Evolutionary conservation across 371 early-diverging fungal species (phyloP).

Genomic region (Synchytrium microbalum): DNA sequence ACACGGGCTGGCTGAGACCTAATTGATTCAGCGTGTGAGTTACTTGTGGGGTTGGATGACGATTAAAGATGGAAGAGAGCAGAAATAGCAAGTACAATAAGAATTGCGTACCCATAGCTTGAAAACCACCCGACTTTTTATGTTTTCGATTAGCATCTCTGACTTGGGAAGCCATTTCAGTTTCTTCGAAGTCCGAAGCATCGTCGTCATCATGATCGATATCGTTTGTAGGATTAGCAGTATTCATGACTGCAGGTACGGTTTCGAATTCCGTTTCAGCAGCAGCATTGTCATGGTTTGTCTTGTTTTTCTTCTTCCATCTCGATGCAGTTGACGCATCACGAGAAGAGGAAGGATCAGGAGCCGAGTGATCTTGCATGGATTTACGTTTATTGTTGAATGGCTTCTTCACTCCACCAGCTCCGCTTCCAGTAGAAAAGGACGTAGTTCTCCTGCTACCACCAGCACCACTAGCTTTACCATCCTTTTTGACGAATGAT

Average conservation of each 20-base stretch:
- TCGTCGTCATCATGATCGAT: conserved; percentile 12
- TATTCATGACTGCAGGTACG: conserved; percentile 15
- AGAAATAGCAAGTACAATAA: neutral
- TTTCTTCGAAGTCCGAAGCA: conserved; percentile 10
- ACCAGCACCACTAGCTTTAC: no score
- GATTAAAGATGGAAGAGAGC: neutral
- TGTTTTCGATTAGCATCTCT: conserved; percentile 69
- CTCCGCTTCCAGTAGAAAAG: no score
- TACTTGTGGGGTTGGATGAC: neutral
- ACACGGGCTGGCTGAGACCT: conserved; percentile 75
- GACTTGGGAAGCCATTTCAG: conserved; percentile 19
- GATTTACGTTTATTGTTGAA: no score
- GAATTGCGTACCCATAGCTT: conserved; percentile 78
- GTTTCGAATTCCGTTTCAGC: conserved; percentile 28
- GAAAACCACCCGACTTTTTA: conserved; percentile 92
- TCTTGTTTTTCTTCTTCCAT: conserved; percentile 1
- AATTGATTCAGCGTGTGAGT: conserved; percentile 1
- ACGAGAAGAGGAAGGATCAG: conserved; percentile 1
- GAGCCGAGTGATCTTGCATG: conserved; percentile 1
- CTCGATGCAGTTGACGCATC: neutral
- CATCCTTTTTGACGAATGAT: no score
- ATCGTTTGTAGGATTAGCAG: conserved; percentile 6
- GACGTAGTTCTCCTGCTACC: no score
- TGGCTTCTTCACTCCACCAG: no score
- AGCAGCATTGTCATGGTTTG: conserved; percentile 12